A percentile compares a stretch with the other conserved stretches of the same genome.
Conservation (phyloP, 2,329 filamentous ascomycete species). For the Biscogniauxia marginata region DNA sequence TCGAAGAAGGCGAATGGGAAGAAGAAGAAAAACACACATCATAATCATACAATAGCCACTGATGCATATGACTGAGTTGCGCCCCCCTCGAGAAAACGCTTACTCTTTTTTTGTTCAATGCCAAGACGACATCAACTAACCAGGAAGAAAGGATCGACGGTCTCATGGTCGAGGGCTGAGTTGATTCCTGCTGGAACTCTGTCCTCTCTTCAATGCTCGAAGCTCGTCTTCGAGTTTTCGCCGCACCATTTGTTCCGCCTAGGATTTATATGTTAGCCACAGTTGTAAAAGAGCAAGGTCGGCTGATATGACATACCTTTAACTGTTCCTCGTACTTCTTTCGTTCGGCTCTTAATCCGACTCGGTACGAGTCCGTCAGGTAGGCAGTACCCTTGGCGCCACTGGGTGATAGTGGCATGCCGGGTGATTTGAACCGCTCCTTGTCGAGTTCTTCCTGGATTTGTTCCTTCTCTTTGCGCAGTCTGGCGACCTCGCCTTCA, state of each 20-base stretch:
- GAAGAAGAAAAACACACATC: slow-evolving; percentile 9
- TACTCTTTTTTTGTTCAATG: not conserved
- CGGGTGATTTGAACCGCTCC: slow-evolving; percentile 28
- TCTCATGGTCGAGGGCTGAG: slow-evolving; percentile 18
- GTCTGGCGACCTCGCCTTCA: slow-evolving; percentile 23
- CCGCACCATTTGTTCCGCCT: slow-evolving; percentile 33
- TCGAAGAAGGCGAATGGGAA: not conserved
- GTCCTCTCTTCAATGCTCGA: slow-evolving; percentile 28
- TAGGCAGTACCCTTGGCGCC: slow-evolving; percentile 30
- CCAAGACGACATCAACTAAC: slow-evolving; percentile 2
- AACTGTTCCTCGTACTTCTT: slow-evolving; percentile 37
- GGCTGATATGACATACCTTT: slow-evolving; percentile 26
- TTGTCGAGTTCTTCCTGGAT: slow-evolving; percentile 33
- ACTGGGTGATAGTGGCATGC: slow-evolving; percentile 26
- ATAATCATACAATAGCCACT: not conserved
- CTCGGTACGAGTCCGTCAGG: slow-evolving; percentile 34
- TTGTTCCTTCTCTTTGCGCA: slow-evolving; percentile 33
- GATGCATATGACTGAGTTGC: slow-evolving; percentile 1
- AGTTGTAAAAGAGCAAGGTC: not conserved
- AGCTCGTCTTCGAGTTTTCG: slow-evolving; percentile 35
- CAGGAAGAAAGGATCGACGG: slow-evolving; percentile 5
- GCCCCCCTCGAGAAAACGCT: slow-evolving; percentile 1
- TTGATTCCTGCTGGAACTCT: slow-evolving; percentile 30
- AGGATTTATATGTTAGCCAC: slow-evolving; percentile 15
- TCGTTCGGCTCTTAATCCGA: slow-evolving; percentile 31